Evolutionary conservation across 1,139 yeast species (phyloP), one percentile per base, ranked within the genome.

Genomic region (Lodderomyces elongisporus): DNA sequence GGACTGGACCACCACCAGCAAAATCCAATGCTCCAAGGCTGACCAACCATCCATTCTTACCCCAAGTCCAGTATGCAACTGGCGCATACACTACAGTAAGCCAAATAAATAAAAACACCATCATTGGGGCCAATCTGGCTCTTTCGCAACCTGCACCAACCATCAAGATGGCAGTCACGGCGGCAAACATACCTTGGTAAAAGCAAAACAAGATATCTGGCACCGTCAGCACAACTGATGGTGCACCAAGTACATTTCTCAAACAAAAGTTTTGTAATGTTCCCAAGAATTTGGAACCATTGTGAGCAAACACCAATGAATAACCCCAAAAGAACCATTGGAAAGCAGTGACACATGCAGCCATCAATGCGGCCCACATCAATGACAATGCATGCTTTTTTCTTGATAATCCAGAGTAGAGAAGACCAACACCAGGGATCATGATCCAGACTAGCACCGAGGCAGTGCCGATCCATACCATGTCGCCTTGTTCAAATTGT

Each of bases 301-400:
- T 79, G 51, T 80, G 85, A 31, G 94, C 77, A 56, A 88, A 89
- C 16, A 85, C 79, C 41, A 91, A 70, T 6, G 96, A 83, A 59
- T 84, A 89, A 39, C 97, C 97, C 96, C 96, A 87, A 66, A 87
- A 87, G 60, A 87, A 89, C 97, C 97, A 89, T 54, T 89, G 96
- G 73, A 89, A 87, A 1, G 82, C 65, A 5, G 88, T 77, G 25
- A 89, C 64, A 48, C 91, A 79, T 15, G 78, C 77, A 12, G 94
- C 88, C 85, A 85, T 87, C 55, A 89, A 66, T 3, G 95, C 80
- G n/a, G 95, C 93, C 96, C 96, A 89, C 40, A 89, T 64, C 37
- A 89, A 68, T 8, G 96, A 83, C 39, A 88, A 66, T 12, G 96
- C 95, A 51, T 89, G 96, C 62, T 87, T 85, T 59, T 88, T 88